Base-by-base conservation (phyloP, 2,329 filamentous ascomycete species). In the Stachybotrys elegans region DNA sequence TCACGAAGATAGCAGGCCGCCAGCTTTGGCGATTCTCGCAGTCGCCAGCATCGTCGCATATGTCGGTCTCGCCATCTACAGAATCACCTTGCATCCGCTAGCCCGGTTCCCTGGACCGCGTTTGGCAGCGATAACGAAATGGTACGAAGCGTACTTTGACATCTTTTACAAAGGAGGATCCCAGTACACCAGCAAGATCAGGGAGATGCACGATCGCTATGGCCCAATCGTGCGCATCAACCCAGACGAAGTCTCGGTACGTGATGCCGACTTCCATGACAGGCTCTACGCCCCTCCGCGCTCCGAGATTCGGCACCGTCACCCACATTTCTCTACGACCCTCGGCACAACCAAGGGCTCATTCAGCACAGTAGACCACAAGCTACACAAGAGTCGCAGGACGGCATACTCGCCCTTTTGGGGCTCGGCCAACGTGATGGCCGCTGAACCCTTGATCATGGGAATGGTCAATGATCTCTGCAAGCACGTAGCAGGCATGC, bases 41-140 rank as follows among this genome's bases (percentile, higher is more conserved):
- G 5, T 12, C 6, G 34, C 14, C 34, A 17, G 5, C 34, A 36
- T 19, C 34, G 16, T 20, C 14, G n/a, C n/a, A n/a, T n/a, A n/a
- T n/a, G n/a, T n/a, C n/a, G n/a, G n/a, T 29, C 14, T 29, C 9
- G 32, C 45, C 20, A 36, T 53, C 17, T 54, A 49, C 39, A 22
- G 47, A 3, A 41, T 51, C 4, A 46, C 23, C 21, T 23, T 47
- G 9, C 25, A 29, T 19, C 48, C 48, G 4, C 22, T 51, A 3
- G 39, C 48, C n/a, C 42, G 42, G n/a, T 48, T 48, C 16, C 50
- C 50, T 3, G 50, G 50, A 2, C 50, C 50, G 1, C 45, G 45
- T 14, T 23, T 52, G 17, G 50, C 50, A 5, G 50, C 46, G 8
- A 16, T 40, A 11, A 47, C 44, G 4, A 20, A 42, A 8, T 48